A percentile compares a stretch with the other conserved stretches of the same genome.
Evolutionary conservation across 805 yeast species (phyloP).

Genomic region (Candida sakaeoensis): DNA sequence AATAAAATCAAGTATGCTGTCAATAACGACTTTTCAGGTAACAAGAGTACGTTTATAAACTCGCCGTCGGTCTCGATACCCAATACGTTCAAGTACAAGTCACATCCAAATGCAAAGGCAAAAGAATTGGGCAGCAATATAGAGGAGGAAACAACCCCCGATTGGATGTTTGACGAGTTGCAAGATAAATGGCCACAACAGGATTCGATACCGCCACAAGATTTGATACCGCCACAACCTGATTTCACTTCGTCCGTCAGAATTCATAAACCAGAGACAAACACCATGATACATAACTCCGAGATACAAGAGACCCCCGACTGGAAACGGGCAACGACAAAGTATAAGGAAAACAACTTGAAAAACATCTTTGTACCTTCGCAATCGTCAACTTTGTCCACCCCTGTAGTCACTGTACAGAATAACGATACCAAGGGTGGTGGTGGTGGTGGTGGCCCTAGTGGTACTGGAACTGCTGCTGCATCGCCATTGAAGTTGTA

Average conservation of each 20-base stretch:
- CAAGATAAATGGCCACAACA: constrained; percentile 27
- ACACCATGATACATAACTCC: constrained; percentile 33
- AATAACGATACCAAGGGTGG: background rate
- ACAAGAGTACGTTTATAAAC: constrained; percentile 12
- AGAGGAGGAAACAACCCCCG: constrained; percentile 26
- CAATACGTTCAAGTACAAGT: constrained; percentile 41
- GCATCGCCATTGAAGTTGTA: constrained; percentile 39
- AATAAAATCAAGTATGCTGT: constrained; percentile 31
- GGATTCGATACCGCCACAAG: too few species aligned
- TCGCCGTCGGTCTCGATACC: constrained; percentile 31
- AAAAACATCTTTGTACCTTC: constrained; percentile 16
- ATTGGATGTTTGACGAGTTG: constrained; percentile 42
- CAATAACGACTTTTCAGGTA: constrained; percentile 27
- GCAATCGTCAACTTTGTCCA: constrained; percentile 32
- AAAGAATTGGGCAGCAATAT: constrained; percentile 24
- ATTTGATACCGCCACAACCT: constrained; percentile 1
- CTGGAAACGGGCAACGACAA: constrained; percentile 32
- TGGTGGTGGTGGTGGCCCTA: constrained; percentile 18
- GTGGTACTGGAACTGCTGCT: constrained; percentile 14
- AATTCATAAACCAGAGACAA: constrained; percentile 18
- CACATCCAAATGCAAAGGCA: constrained; percentile 44
- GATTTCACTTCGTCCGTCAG: constrained; percentile 20
- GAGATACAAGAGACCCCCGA: constrained; percentile 24
- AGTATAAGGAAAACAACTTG: constrained; percentile 17
- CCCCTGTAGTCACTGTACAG: constrained; percentile 32